phyloP scores from a whole-genome alignment of 2,329 filamentous ascomycete species.

The Cyphellophora attinorum region DNA sequence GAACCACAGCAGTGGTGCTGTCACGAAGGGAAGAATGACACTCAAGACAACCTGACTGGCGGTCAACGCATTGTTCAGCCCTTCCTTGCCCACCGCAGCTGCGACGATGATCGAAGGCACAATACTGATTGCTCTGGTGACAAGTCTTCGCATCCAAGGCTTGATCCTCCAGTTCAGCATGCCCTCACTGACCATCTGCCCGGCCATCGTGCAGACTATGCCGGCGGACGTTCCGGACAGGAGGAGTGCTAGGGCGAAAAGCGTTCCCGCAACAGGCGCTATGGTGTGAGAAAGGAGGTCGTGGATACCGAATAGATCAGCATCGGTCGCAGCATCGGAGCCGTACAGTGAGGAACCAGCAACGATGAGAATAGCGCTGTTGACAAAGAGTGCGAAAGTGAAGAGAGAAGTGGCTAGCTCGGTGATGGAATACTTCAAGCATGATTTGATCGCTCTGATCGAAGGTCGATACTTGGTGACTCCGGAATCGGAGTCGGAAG shows the following conservation, averaged over 20 bases:
- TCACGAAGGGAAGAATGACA: constrained; percentile 72
- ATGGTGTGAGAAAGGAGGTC: constrained; percentile 58
- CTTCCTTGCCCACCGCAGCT: constrained; percentile 61
- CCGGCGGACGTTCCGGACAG: constrained; percentile 73
- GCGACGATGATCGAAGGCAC: constrained; percentile 76
- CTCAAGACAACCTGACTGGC: constrained; percentile 70
- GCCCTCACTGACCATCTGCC: constrained; percentile 81
- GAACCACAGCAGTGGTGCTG: constrained; percentile 74
- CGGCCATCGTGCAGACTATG: constrained; percentile 72
- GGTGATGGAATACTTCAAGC: constrained; percentile 61
- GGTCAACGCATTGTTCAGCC: constrained; percentile 62
- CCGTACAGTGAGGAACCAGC: constrained; percentile 67
- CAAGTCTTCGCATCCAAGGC: constrained; percentile 69
- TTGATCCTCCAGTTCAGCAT: constrained; percentile 64
- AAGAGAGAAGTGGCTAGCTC: constrained; percentile 66
- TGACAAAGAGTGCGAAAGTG: constrained; percentile 76
- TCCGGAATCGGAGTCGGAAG: constrained; percentile 24
- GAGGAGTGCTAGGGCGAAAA: constrained; percentile 76
- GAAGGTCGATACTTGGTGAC: constrained; percentile 61
- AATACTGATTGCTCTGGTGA: constrained; percentile 73
- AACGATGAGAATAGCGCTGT: constrained; percentile 72
- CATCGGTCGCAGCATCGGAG: constrained; percentile 50
- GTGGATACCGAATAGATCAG: constrained; percentile 79
- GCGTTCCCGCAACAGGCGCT: constrained; percentile 63
- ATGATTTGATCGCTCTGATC: constrained; percentile 61